A percentile compares a stretch with the other conserved stretches of the same genome.
Evolutionary conservation across 2,329 filamentous ascomycete species (phyloP).

Genomic region (Amauroascus niger): DNA sequence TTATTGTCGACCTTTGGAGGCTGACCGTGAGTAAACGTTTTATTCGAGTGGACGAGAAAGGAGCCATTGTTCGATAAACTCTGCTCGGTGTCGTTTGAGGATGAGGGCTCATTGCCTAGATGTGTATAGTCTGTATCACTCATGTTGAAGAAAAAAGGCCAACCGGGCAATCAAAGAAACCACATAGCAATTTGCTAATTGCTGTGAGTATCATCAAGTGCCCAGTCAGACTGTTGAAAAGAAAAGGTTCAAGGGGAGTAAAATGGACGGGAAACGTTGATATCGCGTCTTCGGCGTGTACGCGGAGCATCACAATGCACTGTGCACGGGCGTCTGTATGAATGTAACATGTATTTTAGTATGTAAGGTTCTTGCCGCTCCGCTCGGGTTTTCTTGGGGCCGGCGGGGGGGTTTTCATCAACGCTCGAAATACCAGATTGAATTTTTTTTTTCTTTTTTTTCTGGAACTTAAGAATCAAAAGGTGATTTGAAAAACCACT

Average conservation of each 20-base stretch:
- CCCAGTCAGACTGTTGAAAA: background rate
- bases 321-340: background rate
- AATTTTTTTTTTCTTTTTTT: no score
- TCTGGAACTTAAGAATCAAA: background rate
- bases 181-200: slow-evolving; percentile 7
- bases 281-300: slow-evolving; percentile 10
- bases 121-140: slow-evolving; percentile 4
- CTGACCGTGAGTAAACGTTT: slow-evolving; percentile 47
- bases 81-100: slow-evolving; percentile 26
- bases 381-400: background rate
- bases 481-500: background rate
- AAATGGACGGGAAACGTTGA: background rate
- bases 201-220: background rate
- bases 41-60: slow-evolving; percentile 52
- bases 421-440: background rate
- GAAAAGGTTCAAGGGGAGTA: background rate
- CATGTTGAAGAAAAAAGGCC: slow-evolving; percentile 3
- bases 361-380: background rate
- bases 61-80: slow-evolving; percentile 38
- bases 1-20: slow-evolving; percentile 52
- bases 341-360: background rate
- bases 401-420: background rate
- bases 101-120: slow-evolving; percentile 7
- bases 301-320: slow-evolving; percentile 8
- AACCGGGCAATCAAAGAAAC: background rate